Base-by-base conservation (phyloP, 1,284 basidiomycete species). In the Malassezia psittaci region DNA sequence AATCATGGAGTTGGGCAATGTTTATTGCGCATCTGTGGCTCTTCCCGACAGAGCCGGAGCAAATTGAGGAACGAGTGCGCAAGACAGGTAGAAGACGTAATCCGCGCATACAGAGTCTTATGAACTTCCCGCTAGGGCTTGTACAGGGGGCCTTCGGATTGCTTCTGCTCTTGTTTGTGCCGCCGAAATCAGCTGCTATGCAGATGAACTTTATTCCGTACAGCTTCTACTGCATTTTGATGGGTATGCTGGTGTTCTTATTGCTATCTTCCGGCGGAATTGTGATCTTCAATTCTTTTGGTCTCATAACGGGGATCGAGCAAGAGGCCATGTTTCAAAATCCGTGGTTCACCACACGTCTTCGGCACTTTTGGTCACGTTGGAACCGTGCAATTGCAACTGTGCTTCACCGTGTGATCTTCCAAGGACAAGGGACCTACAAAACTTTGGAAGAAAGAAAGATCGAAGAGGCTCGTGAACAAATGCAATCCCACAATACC, bases 261-360 rank as follows among this genome's bases (percentile, higher is more conserved):
- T 39, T 52, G 33, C 58, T 60, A 8, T 48, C 48, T 1, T 42
- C 41, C 2, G 16, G n/a, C n/a, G 46, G 41, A 18, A 0, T 42
- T 12, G 24, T 54, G 11, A 6, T 37, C 16, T 19, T 51, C n/a
- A 42, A 33, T 41, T 2, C 39, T 12, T 18, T 70, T 16, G 72
- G 70, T 21, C 63, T 74, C 34, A 6, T 71, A 11, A 52, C 65
- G 52, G 54, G 65, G 46, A 60, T 72, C 32, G 72, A 74, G 57
- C 72, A 73, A 66, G 61, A 62, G 38, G 66, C 70, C 44, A 68
- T 73, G 66, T 74, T 74, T 37, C 67, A 72, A 41, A 72, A 71
- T 46, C 71, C 71, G 1, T 46, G 72, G 21, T 63, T 64, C 19
- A 71, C 71, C 7, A 67, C 67, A 52, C 71, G 69, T 59, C 65